These are phyloP conservation scores for Trichoderma sp. DNA, from an alignment of 2,329 filamentous ascomycete species.

Conservation along the genomic window DNA sequence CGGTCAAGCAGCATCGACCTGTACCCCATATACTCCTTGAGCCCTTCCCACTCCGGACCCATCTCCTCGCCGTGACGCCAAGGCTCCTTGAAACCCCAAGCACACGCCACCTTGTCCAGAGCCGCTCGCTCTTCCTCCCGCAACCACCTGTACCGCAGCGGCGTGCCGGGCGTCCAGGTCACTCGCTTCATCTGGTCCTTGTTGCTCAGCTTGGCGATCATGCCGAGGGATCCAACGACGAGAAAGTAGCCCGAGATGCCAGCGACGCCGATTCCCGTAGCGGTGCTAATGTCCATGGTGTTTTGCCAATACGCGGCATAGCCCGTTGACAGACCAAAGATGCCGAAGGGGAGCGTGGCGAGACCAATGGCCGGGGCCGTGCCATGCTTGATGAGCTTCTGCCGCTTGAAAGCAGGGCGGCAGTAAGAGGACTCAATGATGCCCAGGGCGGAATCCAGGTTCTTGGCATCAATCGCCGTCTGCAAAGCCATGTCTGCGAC, in stretches of 20 bases:
- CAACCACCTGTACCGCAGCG: slow-evolving; percentile 79
- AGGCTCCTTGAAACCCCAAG: slow-evolving; percentile 87
- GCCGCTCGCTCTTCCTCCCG: slow-evolving; percentile 88
- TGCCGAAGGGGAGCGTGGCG: slow-evolving; percentile 64
- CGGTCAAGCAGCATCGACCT: slow-evolving; percentile 90
- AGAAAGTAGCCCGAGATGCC: slow-evolving; percentile 82
- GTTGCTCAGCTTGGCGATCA: slow-evolving; percentile 80
- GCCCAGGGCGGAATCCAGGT: slow-evolving; percentile 75
- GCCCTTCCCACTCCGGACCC: slow-evolving; percentile 82
- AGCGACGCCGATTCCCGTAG: slow-evolving; percentile 76
- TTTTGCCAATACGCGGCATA: slow-evolving; percentile 53
- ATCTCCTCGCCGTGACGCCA: slow-evolving; percentile 86
- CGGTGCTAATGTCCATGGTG: slow-evolving; percentile 74
- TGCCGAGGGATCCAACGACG: slow-evolving; percentile 77
- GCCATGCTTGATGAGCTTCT: slow-evolving; percentile 67
- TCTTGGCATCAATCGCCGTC: slow-evolving; percentile 75
- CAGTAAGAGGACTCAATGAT: slow-evolving; percentile 72
- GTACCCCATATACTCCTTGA: slow-evolving; percentile 80
- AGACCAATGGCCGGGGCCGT: slow-evolving; percentile 61
- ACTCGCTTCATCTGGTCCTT: slow-evolving; percentile 97
- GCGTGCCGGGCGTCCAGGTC: slow-evolving; percentile 83
- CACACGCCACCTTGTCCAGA: slow-evolving; percentile 79
- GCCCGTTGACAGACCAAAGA: slow-evolving; percentile 67
- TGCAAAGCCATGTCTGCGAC: slow-evolving; percentile 75
- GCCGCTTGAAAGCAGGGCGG: slow-evolving; percentile 65